Conservation (phyloP, 1,284 basidiomycete genomes). For the Vanrija sp. region DNA sequence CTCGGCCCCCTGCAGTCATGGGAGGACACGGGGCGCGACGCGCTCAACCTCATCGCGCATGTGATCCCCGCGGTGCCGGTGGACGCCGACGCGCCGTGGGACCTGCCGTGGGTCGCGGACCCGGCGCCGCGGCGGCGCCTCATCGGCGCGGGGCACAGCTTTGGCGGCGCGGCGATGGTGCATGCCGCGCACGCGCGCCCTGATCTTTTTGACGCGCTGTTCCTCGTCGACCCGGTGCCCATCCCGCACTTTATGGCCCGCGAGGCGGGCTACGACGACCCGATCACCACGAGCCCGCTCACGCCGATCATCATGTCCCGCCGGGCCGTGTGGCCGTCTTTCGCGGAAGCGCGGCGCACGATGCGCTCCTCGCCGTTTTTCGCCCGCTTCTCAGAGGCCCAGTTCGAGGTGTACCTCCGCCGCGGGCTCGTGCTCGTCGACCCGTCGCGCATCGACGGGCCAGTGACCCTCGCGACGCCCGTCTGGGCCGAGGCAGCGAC, state of each 20-base stretch:
- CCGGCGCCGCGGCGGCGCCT: slow-evolving; percentile 12
- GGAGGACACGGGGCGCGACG: slow-evolving; percentile 48
- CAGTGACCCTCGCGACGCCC: slow-evolving; percentile 34
- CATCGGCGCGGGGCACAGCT: slow-evolving; percentile 72
- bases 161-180: slow-evolving; percentile 64
- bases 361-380: slow-evolving; percentile 54
- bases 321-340: slow-evolving; percentile 58
- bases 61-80: slow-evolving; percentile 48
- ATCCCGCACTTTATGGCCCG: neutral
- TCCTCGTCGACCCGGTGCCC: slow-evolving; percentile 69
- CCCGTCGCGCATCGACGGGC: neutral
- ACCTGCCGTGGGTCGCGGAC: neutral
- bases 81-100: neutral
- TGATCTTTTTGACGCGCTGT: slow-evolving; percentile 64
- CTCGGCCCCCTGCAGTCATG: slow-evolving; percentile 48
- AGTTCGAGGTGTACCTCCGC: slow-evolving; percentile 64
- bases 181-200: slow-evolving; percentile 63
- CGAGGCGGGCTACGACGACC: neutral
- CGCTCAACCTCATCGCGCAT: slow-evolving; percentile 47
- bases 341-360: slow-evolving; percentile 58
- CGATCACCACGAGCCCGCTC: slow-evolving; percentile 17
- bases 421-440: slow-evolving; percentile 57
- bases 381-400: slow-evolving; percentile 54
- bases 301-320: slow-evolving; percentile 57
- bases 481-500: slow-evolving; percentile 32